Conservation (phyloP, 768 basidiomycete species). For the Termitomyces sp. region DNA sequence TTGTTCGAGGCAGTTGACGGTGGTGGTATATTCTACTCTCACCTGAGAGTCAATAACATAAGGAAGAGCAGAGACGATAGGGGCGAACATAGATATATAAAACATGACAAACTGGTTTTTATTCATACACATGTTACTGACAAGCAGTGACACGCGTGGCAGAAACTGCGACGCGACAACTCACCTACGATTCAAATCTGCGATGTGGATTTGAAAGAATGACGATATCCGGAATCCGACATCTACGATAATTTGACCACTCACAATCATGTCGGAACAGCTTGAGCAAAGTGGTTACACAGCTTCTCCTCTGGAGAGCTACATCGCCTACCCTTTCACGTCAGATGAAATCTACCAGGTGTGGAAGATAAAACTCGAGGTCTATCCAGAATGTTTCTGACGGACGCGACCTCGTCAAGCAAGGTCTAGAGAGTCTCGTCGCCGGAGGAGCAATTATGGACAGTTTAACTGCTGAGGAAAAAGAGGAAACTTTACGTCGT, state of each 20-base stretch:
- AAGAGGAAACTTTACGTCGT: conserved; percentile 43
- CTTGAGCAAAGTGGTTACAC: neutral
- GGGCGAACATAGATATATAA: too few species aligned
- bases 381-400: conserved; percentile 6
- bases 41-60: too few species aligned
- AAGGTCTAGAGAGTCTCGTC: conserved; percentile 59
- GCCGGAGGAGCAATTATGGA: conserved; percentile 32
- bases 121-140: too few species aligned
- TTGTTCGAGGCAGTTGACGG: too few species aligned
- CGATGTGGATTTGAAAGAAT: too few species aligned
- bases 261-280: conserved; percentile 1
- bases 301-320: conserved; percentile 17
- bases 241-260: neutral
- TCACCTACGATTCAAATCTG: too few species aligned
- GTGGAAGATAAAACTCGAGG: conserved; percentile 6
- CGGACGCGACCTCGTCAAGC: conserved; percentile 33
- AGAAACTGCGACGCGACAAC: too few species aligned
- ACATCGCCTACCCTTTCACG: conserved; percentile 44
- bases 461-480: conserved; percentile 30
- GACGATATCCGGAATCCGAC: neutral
- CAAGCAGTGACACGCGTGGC: too few species aligned
- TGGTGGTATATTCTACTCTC: too few species aligned
- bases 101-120: too few species aligned
- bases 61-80: too few species aligned
- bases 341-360: conserved; percentile 60